Base-by-base conservation (phyloP, 2,329 filamentous ascomycete species). In the Raffaelea deltoideospora region DNA sequence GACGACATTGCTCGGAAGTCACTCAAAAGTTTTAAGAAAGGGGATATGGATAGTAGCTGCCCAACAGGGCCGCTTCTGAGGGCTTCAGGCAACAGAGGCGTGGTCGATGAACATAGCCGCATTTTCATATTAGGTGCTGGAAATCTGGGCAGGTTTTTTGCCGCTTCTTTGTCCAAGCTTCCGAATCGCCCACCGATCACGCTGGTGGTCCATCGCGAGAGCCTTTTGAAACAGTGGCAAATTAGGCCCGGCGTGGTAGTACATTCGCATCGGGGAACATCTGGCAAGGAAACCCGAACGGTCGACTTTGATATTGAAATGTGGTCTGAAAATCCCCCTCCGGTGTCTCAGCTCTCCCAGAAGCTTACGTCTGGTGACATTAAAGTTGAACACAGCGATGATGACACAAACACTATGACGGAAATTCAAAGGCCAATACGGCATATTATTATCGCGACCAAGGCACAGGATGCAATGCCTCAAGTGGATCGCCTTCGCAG, bases 91-190 rank as follows among this genome's bases (percentile, higher is more conserved):
- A n/a, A n/a, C n/a, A n/a, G n/a, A n/a, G n/a, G n/a, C n/a, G n/a
- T n/a, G n/a, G 23, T 13, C 8, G 23, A 26, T 26, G 29, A 29
- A 2, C 20, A 5, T 2, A 52, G 51, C n/a, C 67, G 76, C 24
- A 77, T 93, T 42, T 75, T 90, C 50, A 67, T 95, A 33, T 60
- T 94, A 3, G 87, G 88, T 10, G 53, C 81, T 10, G 87, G 87
- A 26, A 92, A 85, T 51, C 64, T 94, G 11, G 87, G 86, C 13
- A 74, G 74, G 31, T 71, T 95, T 20, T 73, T 87, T 44, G 85
- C 87, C 20, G 76, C 79, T 51, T 72, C 74, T 18, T 61, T 95
- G 10, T 69, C 73, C 18, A 65, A 69, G 17, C 60, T 75, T 9
- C 48, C 57, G 1, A 57, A 70, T 17, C 66, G 69, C 3, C 83